phyloP scores from a whole-genome alignment of 495 filamentous ascomycete genomes.

The Choiromyces venosus region DNA sequence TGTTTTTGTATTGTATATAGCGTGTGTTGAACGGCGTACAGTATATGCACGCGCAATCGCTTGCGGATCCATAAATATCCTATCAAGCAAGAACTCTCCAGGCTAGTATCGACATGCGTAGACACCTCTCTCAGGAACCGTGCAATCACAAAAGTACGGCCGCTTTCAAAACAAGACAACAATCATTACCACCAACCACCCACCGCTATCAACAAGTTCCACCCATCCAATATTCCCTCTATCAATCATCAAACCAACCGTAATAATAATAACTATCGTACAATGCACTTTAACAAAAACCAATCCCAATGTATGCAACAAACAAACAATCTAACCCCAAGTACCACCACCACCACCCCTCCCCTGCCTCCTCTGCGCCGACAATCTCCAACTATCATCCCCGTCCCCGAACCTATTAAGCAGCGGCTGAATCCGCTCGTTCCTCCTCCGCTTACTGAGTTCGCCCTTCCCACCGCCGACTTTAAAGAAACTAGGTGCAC shows the following conservation, averaged over 20 bases:
- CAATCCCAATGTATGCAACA: slow-evolving; percentile 1
- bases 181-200: background rate
- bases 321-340: slow-evolving; percentile 64
- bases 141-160: no score
- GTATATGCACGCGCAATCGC: background rate
- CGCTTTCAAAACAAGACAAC: background rate
- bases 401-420: slow-evolving; percentile 81
- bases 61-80: background rate
- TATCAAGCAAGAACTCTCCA: background rate
- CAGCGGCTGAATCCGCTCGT: slow-evolving; percentile 87
- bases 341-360: slow-evolving; percentile 89
- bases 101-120: no score
- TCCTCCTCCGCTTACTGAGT: slow-evolving; percentile 85
- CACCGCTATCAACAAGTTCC: background rate
- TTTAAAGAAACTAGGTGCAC: slow-evolving; percentile 97
- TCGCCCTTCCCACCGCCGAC: slow-evolving; percentile 76
- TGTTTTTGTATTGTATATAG: background rate
- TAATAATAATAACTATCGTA: background rate
- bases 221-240: background rate
- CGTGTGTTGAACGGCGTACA: background rate
- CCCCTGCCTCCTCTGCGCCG: slow-evolving; percentile 79
- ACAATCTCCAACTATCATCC: slow-evolving; percentile 90
- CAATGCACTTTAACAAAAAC: background rate
- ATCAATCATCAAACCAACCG: background rate
- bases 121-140: no score